phyloP scores from a whole-genome alignment of 371 early-diverging fungal genomes.

The Cokeromyces recurvatus region DNA sequence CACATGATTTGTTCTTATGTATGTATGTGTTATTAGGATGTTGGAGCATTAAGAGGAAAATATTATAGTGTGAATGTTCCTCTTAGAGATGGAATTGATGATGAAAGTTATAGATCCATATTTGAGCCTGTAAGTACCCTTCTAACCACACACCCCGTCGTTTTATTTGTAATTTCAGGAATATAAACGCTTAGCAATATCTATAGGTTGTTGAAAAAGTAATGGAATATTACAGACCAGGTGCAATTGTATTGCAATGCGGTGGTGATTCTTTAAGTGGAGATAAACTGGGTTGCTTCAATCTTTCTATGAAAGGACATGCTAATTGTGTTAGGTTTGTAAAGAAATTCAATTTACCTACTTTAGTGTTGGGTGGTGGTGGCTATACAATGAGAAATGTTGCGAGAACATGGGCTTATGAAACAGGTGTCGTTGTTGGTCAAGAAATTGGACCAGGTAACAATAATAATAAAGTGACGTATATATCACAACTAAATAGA shows the following conservation, averaged over 20 bases:
- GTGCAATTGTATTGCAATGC: conserved; percentile 98
- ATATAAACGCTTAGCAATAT: neutral
- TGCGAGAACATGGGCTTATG: conserved; percentile 93
- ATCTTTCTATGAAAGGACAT: conserved; percentile 89
- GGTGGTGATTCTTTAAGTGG: conserved; percentile 99
- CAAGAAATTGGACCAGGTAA: conserved; percentile 35
- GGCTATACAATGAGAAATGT: conserved; percentile 98
- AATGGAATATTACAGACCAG: conserved; percentile 94
- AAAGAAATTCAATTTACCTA: conserved; percentile 83
- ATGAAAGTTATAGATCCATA: conserved; percentile 82
- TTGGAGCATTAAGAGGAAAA: conserved; percentile 66
- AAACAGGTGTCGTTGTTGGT: conserved; percentile 85
- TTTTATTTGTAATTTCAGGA: too few relatives aligned
- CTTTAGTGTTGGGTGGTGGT: conserved; percentile 95
- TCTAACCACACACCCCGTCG: too few relatives aligned
- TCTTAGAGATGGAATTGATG: conserved; percentile 92
- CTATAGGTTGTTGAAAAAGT: conserved; percentile 80
- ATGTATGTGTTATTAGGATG: too few relatives aligned
- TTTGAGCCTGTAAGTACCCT: conserved; percentile 75
- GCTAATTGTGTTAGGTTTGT: conserved; percentile 87
- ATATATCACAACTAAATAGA: neutral
- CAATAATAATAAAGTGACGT: neutral
- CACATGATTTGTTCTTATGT: conserved; percentile 39
- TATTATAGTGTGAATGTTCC: conserved; percentile 81
- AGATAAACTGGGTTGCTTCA: conserved; percentile 99